Evolutionary conservation across 1,139 yeast genomes (phyloP), one percentile per base, ranked within the genome.

Genomic region (Kodamaea sp.): DNA sequence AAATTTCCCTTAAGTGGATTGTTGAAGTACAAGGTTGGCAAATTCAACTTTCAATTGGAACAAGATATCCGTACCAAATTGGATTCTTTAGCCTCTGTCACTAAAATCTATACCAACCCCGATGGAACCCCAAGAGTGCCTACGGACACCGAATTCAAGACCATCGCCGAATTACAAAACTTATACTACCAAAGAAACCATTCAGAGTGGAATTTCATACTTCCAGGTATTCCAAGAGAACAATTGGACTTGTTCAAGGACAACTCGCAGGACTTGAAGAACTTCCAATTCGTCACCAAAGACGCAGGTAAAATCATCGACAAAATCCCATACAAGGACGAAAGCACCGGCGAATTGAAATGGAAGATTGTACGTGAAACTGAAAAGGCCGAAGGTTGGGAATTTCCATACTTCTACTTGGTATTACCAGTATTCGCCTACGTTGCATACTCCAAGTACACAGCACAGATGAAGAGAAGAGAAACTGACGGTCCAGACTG

Each of bases 381-480:
- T 39, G 80, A 78, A 51, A 80, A 80, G 57, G 75, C 75, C 26
- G 95, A 86, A 66, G 95, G 95, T 31, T 86, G 95, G 95, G 95
- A 87, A 57, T 70, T 71, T 46, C 73, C 87, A 41, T 84, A 83
- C 63, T 83, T 76, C 57, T 75, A 81, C 47, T 78, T 83, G 55
- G 80, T 85, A 26, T 90, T 94, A 38, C 87, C 85, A 18, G 59
- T 69, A 28, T 68, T 70, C 45, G 55, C 60, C 31, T 70, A 66
- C 43, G 59, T 70, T 28, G 61, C 65, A 32, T 70, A 70, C 52
- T 57, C 72, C 42, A 70, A 70, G 55, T 70, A 70, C 56, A 68
- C 73, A 32, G 58, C 73, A 27, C 74, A 70, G 50, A 60, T 62
- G 63, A 63, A 59, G 48, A 60, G 61, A 48, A 62, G 74, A 51